Evolutionary conservation across 305 asterid genomes (phyloP).

Genomic region (Nicotiana rustica): DNA sequence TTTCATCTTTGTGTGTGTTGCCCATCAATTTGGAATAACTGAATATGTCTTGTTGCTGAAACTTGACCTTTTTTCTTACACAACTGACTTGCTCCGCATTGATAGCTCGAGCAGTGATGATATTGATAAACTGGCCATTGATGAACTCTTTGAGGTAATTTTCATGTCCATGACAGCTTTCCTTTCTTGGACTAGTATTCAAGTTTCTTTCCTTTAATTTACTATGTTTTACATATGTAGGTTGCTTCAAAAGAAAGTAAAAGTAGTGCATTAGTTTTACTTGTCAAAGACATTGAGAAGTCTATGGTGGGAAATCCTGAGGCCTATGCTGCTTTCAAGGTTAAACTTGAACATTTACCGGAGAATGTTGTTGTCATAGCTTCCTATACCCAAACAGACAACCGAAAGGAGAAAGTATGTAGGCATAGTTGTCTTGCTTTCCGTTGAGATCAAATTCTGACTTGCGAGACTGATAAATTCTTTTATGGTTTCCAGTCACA

Average conservation of each 20-base stretch:
- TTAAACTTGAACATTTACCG: conserved; percentile 52
- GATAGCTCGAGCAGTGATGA: conserved; percentile 74
- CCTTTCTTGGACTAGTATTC: conserved; percentile 4
- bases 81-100: conserved; percentile 87
- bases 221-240: conserved; percentile 45
- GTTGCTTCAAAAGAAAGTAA: conserved; percentile 78
- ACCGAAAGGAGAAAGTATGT: conserved; percentile 53
- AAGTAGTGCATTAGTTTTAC: conserved; percentile 66
- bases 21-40: not conserved
- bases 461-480: conserved; percentile 9
- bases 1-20: conserved; percentile 24
- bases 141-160: conserved; percentile 86
- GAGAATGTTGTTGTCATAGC: conserved; percentile 55
- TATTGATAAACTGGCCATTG: conserved; percentile 68
- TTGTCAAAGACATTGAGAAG: conserved; percentile 87
- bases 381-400: conserved; percentile 54
- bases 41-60: conserved; percentile 28
- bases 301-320: conserved; percentile 75
- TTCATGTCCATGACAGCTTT: not conserved
- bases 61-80: conserved; percentile 38
- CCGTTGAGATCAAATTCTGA: conserved; percentile 14
- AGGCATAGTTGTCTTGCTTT: not conserved
- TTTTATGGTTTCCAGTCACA: conserved; percentile 45
- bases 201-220: not conserved
- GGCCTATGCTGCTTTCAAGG: conserved; percentile 49